Conservation (phyloP, 1,284 basidiomycete genomes). For the Ceratobasidium sp. region DNA sequence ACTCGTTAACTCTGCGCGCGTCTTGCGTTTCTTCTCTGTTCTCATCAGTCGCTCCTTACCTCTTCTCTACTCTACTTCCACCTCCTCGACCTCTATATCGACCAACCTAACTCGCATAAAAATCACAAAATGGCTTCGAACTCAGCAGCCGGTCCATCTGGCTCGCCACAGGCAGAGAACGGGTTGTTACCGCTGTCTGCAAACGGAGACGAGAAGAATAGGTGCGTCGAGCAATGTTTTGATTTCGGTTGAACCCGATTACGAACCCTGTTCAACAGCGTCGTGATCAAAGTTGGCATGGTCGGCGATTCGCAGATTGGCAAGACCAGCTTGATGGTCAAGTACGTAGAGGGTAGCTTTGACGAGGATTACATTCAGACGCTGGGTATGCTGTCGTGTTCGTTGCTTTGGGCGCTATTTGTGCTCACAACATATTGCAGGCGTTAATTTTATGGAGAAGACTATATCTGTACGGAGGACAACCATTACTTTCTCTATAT, state of each 20-base stretch:
- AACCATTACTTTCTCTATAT: constrained; percentile 98
- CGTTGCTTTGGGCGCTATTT: not conserved
- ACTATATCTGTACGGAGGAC: constrained; percentile 96
- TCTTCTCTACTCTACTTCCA: constrained; percentile 13
- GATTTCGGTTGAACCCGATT: not conserved
- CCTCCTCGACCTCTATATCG: not conserved
- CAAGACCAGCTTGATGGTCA: constrained; percentile 98
- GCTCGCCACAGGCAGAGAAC: constrained; percentile 20
- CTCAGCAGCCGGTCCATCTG: constrained; percentile 4
- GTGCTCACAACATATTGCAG: constrained; percentile 55
- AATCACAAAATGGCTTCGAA: constrained; percentile 25
- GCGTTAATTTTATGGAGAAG: constrained; percentile 99
- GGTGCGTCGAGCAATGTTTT: constrained; percentile 27
- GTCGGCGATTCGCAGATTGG: constrained; percentile 99
- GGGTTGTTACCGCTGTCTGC: constrained; percentile 8
- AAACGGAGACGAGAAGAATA: constrained; percentile 46
- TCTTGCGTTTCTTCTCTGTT: constrained; percentile 25
- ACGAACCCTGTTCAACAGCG: constrained; percentile 60
- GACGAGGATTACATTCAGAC: constrained; percentile 99
- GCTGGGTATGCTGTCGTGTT: constrained; percentile 68
- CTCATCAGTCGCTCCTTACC: constrained; percentile 36
- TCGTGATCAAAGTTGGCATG: constrained; percentile 98
- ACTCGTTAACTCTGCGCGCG: constrained; percentile 33
- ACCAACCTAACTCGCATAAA: not conserved
- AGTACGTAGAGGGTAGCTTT: constrained; percentile 97